Percentiles rank a stretch among this genome's conserved stretches.
phyloP scores from a whole-genome alignment of 169 alveolate species.

The Plasmodium reichenowi region DNA sequence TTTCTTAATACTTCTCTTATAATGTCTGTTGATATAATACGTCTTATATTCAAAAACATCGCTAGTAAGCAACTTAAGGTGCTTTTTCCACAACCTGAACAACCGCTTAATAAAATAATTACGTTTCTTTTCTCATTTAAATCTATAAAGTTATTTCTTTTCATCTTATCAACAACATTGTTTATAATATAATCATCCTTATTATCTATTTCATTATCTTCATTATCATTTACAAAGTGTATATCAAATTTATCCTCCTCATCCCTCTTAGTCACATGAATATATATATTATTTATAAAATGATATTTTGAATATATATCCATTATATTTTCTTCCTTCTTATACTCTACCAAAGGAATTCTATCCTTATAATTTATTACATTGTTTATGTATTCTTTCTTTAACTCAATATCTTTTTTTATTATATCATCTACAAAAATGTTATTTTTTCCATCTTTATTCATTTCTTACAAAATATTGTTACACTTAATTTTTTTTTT shows the following conservation, averaged over 20 bases:
- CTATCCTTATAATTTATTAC: constrained; percentile 57
- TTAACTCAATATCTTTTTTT: constrained; percentile 49
- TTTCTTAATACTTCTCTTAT: constrained; percentile 62
- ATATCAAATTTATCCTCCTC: constrained; percentile 30
- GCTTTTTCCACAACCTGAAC: constrained; percentile 70
- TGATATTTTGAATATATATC: constrained; percentile 35
- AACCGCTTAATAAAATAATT: constrained; percentile 56
- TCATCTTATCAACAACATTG: background rate
- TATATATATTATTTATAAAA: constrained; percentile 60
- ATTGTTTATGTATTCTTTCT: constrained; percentile 19
- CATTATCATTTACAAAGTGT: constrained; percentile 20
- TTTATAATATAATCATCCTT: background rate
- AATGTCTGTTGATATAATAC: constrained; percentile 66
- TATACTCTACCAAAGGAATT: constrained; percentile 58
- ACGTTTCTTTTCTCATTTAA: constrained; percentile 14
- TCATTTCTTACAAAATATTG: constrained; percentile 41
- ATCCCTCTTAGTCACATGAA: constrained; percentile 27
- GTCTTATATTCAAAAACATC: constrained; percentile 34
- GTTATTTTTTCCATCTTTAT: constrained; percentile 12
- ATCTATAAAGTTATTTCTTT: background rate
- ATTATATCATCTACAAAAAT: constrained; percentile 31
- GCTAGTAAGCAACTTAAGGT: constrained; percentile 69
- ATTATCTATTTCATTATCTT: background rate
- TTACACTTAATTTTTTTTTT: background rate
- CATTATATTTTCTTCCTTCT: constrained; percentile 38